These are phyloP conservation scores for Nectriaceae sp. DNA, from an alignment of 2,329 filamentous ascomycete genomes.

Conservation along the genomic window DNA sequence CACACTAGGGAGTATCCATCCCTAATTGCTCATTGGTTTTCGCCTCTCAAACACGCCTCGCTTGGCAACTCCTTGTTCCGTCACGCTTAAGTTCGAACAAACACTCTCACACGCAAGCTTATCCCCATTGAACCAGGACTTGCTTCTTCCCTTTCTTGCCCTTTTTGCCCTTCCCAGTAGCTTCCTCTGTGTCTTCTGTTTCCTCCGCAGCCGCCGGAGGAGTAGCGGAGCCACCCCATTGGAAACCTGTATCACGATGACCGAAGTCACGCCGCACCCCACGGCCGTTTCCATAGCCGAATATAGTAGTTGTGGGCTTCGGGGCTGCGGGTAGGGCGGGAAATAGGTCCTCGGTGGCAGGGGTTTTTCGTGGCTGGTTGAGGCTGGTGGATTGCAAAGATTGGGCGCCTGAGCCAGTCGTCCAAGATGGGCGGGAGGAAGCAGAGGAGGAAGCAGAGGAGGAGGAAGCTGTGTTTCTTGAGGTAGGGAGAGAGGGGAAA, in stretches of 20 bases:
- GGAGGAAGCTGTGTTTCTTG: conserved; percentile 10
- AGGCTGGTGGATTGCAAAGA: conserved; percentile 31
- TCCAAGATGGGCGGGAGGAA: conserved; percentile 34
- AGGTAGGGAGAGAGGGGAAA: conserved; percentile 46
- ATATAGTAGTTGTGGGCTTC: conserved; percentile 65
- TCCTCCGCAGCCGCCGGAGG: conserved; percentile 29
- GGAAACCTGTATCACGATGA: conserved; percentile 51
- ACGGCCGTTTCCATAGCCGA: conserved; percentile 58
- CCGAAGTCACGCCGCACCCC: conserved; percentile 57
- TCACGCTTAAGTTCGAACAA: no score
- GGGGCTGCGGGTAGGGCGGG: conserved; percentile 79
- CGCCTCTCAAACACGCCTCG: background rate
- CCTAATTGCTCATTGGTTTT: no score
- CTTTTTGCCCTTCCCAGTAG: conserved; percentile 46
- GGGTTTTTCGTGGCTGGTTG: conserved; percentile 18
- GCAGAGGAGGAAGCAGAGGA: conserved; percentile 20
- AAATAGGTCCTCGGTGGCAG: conserved; percentile 63
- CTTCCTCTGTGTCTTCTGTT: conserved; percentile 28
- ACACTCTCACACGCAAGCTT: no score
- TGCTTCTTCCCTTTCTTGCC: conserved; percentile 63
- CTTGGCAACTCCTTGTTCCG: background rate
- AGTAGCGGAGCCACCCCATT: conserved; percentile 45
- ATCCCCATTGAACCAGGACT: conserved; percentile 64
- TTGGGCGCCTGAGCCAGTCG: conserved; percentile 22
- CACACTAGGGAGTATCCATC: no score